Evolutionary conservation across 257 asterid species (phyloP), one percentile per base, ranked within the genome.

Genomic region (Capsicum rhomboideum): DNA sequence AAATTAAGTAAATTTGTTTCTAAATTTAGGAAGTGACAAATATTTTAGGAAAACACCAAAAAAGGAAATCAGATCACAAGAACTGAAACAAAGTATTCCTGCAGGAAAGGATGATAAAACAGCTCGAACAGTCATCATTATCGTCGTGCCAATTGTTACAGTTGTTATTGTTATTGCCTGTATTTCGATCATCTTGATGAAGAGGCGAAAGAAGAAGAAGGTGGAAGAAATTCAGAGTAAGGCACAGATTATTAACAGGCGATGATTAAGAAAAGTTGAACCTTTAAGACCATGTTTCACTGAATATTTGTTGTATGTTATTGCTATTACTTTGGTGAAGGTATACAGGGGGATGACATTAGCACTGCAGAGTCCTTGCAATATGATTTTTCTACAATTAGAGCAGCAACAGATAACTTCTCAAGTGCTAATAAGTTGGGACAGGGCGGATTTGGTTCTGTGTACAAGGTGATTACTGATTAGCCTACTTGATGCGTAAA

Each of bases 321-420:
- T 37, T 67, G 37, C 53, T 8, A 69, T 18, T 69, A 69, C 3
- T 4, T 37, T 69, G 17, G 6, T 69, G 53, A 69, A 26, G 46
- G 80, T 18, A 23, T 17, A 55, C 56, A 6, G 0, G 71, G 5
- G 9, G 84, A 67, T 46, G 88, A 78, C 21, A 77, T 79, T 54
- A 14, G 29, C 13, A 10, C 31, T 0, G 80, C 55, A n/a, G 88
- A 85, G 53, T 83, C 82, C 17, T 0, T 83, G 5, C 85, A 83
- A 28, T 88, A 85, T 81, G 88, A 75, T 9, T 85, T 88, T 54
- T 52, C 49, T 23, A 83, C 40, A 28, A 75, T 85, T 18, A 29
- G 54, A 54, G 55, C 18, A 18, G 87, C 85, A 1, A 85, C 87
- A 29, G 13, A 69, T 28, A 81, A 85, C 54, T 85, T 85, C 68